Percentiles rank a stretch among this genome's conserved stretches.
Evolutionary conservation across 345 rosid species (phyloP).

Genomic region (Hibiscus mutabilis): DNA sequence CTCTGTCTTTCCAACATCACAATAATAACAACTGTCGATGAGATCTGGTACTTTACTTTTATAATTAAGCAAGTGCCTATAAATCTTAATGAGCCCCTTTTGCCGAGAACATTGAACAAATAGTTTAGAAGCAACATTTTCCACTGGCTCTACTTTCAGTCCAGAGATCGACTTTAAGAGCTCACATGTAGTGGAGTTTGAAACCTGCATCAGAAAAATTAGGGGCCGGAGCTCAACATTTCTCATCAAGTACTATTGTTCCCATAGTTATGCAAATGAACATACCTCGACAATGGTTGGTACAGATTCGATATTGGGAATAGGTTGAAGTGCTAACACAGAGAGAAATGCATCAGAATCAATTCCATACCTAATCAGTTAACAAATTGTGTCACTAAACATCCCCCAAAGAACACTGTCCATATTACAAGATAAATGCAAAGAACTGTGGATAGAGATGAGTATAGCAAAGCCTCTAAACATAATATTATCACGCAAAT

Average conservation of each 20-base stretch:
- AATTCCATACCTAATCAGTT: conserved; percentile 69
- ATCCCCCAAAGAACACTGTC: not conserved
- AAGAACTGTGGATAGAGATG: too few relatives aligned
- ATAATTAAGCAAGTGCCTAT: conserved; percentile 88
- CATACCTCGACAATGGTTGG: conserved; percentile 95
- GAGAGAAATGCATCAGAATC: conserved; percentile 92
- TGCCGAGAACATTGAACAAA: conserved; percentile 99
- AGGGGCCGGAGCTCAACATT: conserved; percentile 8
- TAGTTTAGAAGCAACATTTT: conserved; percentile 81
- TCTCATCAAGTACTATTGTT: conserved; percentile 1
- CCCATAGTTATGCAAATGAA: not conserved
- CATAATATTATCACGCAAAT: not conserved
- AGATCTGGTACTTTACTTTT: conserved; percentile 36
- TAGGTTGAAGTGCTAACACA: conserved; percentile 88
- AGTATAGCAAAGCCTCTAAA: not conserved
- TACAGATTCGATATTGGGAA: conserved; percentile 56
- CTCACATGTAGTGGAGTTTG: conserved; percentile 67
- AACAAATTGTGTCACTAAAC: conserved; percentile 23
- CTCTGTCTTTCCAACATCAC: not conserved
- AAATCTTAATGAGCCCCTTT: conserved; percentile 84
- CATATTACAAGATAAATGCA: not conserved
- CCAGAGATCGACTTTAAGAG: conserved; percentile 87
- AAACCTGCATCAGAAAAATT: conserved; percentile 45
- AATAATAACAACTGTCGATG: not conserved
- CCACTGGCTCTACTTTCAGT: conserved; percentile 86